Conservation (phyloP, 2,329 filamentous ascomycete genomes). For the Huntiella moniliformis region DNA sequence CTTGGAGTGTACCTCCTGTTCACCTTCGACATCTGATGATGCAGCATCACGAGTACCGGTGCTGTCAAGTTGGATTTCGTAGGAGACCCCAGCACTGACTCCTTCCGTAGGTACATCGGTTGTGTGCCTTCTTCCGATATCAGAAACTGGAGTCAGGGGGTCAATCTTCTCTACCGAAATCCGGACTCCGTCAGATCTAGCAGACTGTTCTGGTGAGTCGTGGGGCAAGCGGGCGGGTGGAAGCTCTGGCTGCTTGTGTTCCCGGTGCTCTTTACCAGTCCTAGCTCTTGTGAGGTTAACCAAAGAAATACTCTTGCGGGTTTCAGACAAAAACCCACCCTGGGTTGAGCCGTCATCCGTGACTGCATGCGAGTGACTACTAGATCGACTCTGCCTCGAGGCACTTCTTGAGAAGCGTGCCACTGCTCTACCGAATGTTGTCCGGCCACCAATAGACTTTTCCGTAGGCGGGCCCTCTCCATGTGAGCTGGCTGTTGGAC, state of each 20-base stretch:
- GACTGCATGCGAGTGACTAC: constrained; percentile 6
- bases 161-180: too few relatives aligned
- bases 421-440: constrained; percentile 8
- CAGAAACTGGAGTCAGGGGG: too few relatives aligned
- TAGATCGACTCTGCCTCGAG: constrained; percentile 11
- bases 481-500: constrained; percentile 2
- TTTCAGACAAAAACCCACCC: constrained; percentile 4
- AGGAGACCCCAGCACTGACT: neutral
- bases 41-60: neutral
- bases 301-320: constrained; percentile 10
- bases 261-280: constrained; percentile 6
- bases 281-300: constrained; percentile 8
- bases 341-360: neutral
- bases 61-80: neutral
- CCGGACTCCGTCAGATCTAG: too few relatives aligned
- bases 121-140: too few relatives aligned
- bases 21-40: neutral
- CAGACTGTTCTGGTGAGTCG: too few relatives aligned
- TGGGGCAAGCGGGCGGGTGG: neutral
- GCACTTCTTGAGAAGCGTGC: constrained; percentile 11
- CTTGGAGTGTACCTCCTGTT: constrained; percentile 4
- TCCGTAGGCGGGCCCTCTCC: neutral
- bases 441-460: constrained; percentile 1
- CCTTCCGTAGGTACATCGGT: too few relatives aligned
- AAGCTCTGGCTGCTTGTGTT: constrained; percentile 1